Evolutionary conservation across 352 stramenopile genomes (phyloP), one percentile per base, ranked within the genome.

Genomic region (Globisporangium spiculum): DNA sequence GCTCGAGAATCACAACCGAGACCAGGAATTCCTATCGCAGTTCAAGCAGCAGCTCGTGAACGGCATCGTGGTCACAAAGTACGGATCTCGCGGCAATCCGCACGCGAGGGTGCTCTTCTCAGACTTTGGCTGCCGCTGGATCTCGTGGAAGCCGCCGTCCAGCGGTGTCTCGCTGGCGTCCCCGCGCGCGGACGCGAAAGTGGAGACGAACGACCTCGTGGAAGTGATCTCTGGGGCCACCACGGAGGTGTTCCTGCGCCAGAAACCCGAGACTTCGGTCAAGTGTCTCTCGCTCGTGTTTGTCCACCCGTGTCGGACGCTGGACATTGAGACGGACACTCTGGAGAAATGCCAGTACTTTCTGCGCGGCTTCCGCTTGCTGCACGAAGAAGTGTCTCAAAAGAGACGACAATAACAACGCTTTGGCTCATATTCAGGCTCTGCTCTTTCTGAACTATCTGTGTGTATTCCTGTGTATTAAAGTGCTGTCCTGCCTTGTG

Each of bases 241-340:
- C 7, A 90, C 78, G 10, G 80, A 90, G 24, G 75, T 67, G 2
- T 89, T 91, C 53, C 62, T 75, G 53, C 74, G 73, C 24, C 73
- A 82, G 32, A 72, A 60, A 36, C 74, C 72, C 41, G 75, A 84
- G 32, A 46, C 60, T 12, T 53, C 76, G 2, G 38, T 62, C 4
- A 73, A 77, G 24, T 93, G 83, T 66, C 74, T 92, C 67, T 92
- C 83, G 60, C 82, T 93, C 20, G 81, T 92, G 53, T 88, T 89
- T 38, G 78, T 88, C 32, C 78, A 88, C 53, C 85, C 85, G 48
- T 91, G 80, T 52, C 85, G 85, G 32, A 91, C 85, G 57, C 69
- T 93, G 22, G 85, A 92, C 63, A 52, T 93, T 3, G 74, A 91
- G 56, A 62, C 82, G 16, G 85, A 91, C 65, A 91, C 69, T 8